Base-by-base conservation (phyloP, 768 basidiomycete genomes). In the Leccinum longicurvipes region DNA sequence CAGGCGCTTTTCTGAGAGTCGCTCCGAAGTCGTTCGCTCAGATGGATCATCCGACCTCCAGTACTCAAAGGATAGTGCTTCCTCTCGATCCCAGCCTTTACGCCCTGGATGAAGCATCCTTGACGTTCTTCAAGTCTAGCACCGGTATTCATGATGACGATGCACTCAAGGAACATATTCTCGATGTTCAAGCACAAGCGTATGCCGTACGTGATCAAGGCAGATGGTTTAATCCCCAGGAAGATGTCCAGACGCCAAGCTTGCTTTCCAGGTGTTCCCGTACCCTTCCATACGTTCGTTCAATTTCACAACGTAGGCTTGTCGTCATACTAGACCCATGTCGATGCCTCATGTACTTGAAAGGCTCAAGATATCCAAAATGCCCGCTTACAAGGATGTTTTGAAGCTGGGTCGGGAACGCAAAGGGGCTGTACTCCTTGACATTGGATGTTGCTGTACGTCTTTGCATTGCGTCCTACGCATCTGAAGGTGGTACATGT, bases 371-470 rank as follows among this genome's bases (percentile, higher is more conserved):
- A 65, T 69, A 51, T 64, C 55, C 14, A 54, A 23, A 24, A 46
- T 57, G 39, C 61, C 61, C 6, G 54, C 45, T 12, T 74, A 71
- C 52, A 29, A 66, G 17, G 31, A 61, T 3, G 58, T 76, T 21
- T 64, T 79, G 23, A 63, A 68, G 44, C 61, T 79, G 4, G 77
- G 72, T 8, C 68, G 56, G 53, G 71, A 74, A 34, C 69, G 75
- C 28, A 21, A 59, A 15, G 71, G 62, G 6, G 72, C 77, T 2
- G 62, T 79, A 19, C 63, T 79, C 19, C 69, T 81, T 21, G 80
- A 80, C 49, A 66, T 79, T 5, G 78, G 75, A 15, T 77, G 78
- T 60, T 77, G 77, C 57, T 69, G 76, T 79, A 55, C 39, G 72
- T 63, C 15, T n/a, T 15, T 39, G 23, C 23, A 10, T 42, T 47